Conservation (phyloP, 164 flowering plant species). For the Stephania yunnanensis region DNA sequence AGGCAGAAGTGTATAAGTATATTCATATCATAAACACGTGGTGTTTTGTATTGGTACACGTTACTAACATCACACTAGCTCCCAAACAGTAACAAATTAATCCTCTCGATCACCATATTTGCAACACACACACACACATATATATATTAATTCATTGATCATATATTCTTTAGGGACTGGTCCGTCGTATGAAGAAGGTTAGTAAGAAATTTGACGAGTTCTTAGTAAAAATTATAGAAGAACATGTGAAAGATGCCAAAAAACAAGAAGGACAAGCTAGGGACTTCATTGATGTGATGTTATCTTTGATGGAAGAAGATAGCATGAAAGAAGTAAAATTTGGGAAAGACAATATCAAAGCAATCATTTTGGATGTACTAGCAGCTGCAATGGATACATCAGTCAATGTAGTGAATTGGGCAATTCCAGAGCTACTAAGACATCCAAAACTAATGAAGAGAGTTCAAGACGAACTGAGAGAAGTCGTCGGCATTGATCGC, state of each 20-base stretch:
- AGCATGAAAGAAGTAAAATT: no score
- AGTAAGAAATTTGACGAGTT: conserved; percentile 2
- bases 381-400: conserved; percentile 13
- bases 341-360: no score
- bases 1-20: no score
- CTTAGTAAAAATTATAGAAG: conserved; percentile 19
- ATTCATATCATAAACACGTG: no score
- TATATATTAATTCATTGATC: neutral
- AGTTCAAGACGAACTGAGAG: conserved; percentile 8
- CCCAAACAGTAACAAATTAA: no score
- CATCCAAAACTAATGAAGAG: conserved; percentile 4
- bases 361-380: conserved; percentile 7
- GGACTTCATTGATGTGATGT: no score
- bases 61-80: no score
- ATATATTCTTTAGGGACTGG: conserved; percentile 2
- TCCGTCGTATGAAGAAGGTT: neutral
- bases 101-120: no score
- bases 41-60: no score
- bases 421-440: conserved; percentile 11
- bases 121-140: no score
- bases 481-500: conserved; percentile 13
- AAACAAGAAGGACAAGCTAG: neutral
- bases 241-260: conserved; percentile 8
- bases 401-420: conserved; percentile 1
- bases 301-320: no score